phyloP scores from a whole-genome alignment of 202 grass and related monocot genomes.

The Brachypodium distachyon region DNA sequence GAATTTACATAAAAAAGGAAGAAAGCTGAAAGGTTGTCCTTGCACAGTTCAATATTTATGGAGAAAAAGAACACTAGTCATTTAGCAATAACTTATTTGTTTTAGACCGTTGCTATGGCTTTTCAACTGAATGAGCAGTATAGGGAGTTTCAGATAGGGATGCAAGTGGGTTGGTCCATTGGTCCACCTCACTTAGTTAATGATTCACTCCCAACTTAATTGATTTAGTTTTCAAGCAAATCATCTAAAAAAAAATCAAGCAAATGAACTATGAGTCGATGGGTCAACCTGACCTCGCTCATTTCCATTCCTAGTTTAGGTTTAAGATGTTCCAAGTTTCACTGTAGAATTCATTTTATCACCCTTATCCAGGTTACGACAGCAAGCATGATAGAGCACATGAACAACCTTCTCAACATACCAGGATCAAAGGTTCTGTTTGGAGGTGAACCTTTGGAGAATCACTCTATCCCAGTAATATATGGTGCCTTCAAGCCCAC shows the following conservation, averaged over 20 bases:
- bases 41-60: not conserved
- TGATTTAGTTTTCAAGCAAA: not conserved
- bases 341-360: not conserved
- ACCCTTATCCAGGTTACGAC: constrained; percentile 58
- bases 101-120: not conserved
- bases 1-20: not conserved
- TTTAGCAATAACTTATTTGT: not conserved
- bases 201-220: not conserved
- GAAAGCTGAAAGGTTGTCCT: not conserved
- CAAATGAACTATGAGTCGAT: not conserved
- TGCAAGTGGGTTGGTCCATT: not conserved
- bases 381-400: constrained; percentile 67
- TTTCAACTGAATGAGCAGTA: not conserved
- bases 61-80: not conserved
- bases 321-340: not conserved
- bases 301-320: not conserved
- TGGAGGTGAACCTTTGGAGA: constrained; percentile 69
- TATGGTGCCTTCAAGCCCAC: constrained; percentile 93
- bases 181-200: not conserved
- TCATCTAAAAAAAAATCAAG: too few species aligned
- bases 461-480: constrained; percentile 88
- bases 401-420: constrained; percentile 74
- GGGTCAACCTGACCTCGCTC: not conserved
- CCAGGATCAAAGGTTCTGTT: constrained; percentile 87
- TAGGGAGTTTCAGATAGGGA: not conserved